A percentile compares a stretch with the other conserved stretches of the same genome.
Evolutionary conservation across 2,329 filamentous ascomycete genomes (phyloP).

Genomic region (Curvularia sp.): DNA sequence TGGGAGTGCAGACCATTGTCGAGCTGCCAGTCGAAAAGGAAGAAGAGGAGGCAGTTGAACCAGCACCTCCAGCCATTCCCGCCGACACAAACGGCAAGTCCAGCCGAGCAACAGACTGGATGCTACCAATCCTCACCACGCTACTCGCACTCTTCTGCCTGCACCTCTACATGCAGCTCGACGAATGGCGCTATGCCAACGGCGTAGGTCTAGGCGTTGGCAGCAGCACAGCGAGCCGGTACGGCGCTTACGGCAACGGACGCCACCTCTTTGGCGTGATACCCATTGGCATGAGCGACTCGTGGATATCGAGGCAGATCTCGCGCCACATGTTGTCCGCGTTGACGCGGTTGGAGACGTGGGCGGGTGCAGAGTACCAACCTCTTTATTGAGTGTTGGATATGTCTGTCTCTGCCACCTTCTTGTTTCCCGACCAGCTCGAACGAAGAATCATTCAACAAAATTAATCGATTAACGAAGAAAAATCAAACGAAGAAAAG

Average conservation of each 20-base stretch:
- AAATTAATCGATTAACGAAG: neutral
- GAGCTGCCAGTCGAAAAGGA: neutral
- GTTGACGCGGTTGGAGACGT: conserved; percentile 21
- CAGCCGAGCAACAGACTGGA: neutral
- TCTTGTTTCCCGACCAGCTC: no score
- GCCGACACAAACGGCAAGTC: conserved; percentile 4
- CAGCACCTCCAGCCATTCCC: neutral
- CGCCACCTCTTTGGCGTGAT: conserved; percentile 26
- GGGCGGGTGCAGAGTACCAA: conserved; percentile 18
- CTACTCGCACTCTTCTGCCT: conserved; percentile 17
- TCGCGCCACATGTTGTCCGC: conserved; percentile 16
- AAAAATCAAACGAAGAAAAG: neutral
- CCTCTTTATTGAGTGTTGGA: conserved; percentile 17
- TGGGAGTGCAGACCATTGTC: conserved; percentile 10
- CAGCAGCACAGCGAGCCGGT: conserved; percentile 12
- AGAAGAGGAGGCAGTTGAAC: neutral
- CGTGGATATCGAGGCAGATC: conserved; percentile 19
- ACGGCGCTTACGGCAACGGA: conserved; percentile 25
- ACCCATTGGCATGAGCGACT: conserved; percentile 28
- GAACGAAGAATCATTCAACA: neutral
- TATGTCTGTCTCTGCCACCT: no score
- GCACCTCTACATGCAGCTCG: conserved; percentile 13
- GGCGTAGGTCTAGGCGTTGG: conserved; percentile 20
- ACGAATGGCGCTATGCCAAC: conserved; percentile 23
- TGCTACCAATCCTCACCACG: conserved; percentile 7